Percentiles rank a stretch among this genome's conserved stretches.
Evolutionary conservation across 768 basidiomycete genomes (phyloP).

Genomic region (Trametes coccinea): DNA sequence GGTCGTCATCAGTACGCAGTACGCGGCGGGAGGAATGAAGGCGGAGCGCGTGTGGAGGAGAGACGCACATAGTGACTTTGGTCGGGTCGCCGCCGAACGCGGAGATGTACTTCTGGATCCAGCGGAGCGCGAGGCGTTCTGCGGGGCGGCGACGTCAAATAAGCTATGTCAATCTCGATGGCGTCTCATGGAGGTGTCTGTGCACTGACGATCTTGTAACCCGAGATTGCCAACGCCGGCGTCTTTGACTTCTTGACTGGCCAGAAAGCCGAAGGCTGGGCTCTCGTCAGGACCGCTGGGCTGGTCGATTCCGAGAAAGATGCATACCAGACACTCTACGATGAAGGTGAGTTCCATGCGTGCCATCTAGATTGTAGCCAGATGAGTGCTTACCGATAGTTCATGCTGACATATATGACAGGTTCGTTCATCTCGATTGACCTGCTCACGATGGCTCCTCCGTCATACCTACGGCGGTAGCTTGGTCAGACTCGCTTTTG

Average conservation of each 20-base stretch:
- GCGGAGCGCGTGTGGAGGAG: not conserved
- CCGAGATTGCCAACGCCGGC: conserved; percentile 50
- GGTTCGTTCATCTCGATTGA: conserved; percentile 46
- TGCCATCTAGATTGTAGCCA: not conserved
- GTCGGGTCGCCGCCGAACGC: conserved; percentile 46
- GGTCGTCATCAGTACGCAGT: not conserved
- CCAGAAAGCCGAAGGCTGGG: conserved; percentile 43
- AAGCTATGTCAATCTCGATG: conserved; percentile 1
- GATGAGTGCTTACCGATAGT: conserved; percentile 42
- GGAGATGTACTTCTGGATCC: conserved; percentile 44
- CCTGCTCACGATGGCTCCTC: conserved; percentile 42
- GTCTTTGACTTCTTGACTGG: conserved; percentile 40
- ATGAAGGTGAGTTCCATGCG: not conserved
- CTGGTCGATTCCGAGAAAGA: not conserved
- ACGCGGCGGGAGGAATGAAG: not conserved
- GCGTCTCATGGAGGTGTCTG: not conserved
- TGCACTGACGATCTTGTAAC: conserved; percentile 45
- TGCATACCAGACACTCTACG: conserved; percentile 12
- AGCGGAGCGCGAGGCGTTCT: conserved; percentile 44
- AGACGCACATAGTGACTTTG: conserved; percentile 43
- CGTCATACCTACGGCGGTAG: conserved; percentile 42
- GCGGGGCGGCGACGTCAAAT: not conserved
- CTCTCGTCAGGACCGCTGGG: not conserved
- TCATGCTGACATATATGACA: conserved; percentile 55
- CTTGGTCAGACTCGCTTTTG: not conserved